Conservation (phyloP, 345 rosid genomes). For the Salix koriyanagi region DNA sequence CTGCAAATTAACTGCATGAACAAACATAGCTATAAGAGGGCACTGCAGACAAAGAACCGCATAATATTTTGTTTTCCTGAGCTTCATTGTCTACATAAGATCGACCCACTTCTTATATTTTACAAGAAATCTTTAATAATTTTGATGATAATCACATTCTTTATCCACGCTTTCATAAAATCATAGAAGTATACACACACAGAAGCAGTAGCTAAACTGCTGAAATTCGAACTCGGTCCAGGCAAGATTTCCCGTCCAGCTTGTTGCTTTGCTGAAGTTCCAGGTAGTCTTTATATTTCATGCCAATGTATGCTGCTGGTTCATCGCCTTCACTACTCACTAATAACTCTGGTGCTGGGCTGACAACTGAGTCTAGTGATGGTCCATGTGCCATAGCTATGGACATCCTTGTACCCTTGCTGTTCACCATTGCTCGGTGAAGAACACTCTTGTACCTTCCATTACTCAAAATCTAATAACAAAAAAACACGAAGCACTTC, state of each 20-base stretch:
- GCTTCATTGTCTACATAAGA: not conserved
- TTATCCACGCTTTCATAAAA: too few species aligned
- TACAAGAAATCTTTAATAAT: not conserved
- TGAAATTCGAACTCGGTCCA: constrained; percentile 25
- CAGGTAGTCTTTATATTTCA: constrained; percentile 35
- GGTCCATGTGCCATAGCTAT: constrained; percentile 36
- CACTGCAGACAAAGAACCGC: constrained; percentile 3
- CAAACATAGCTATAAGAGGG: constrained; percentile 22
- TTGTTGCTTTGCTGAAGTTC: constrained; percentile 32
- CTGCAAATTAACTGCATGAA: constrained; percentile 17
- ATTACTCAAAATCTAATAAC: constrained; percentile 44
- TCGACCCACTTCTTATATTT: too few species aligned
- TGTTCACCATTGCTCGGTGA: constrained; percentile 48
- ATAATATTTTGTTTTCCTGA: constrained; percentile 14
- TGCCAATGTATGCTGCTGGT: constrained; percentile 26
- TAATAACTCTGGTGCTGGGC: constrained; percentile 30
- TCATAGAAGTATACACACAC: not conserved
- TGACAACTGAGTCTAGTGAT: constrained; percentile 36
- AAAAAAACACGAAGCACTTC: not conserved
- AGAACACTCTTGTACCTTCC: constrained; percentile 53
- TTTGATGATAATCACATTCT: not conserved
- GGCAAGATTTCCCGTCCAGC: constrained; percentile 32
- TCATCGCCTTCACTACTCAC: constrained; percentile 3
- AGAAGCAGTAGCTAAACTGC: not conserved
- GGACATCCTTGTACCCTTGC: constrained; percentile 31